Conservation (phyloP, 768 basidiomycete species). For the Phylloporus arenicola region DNA sequence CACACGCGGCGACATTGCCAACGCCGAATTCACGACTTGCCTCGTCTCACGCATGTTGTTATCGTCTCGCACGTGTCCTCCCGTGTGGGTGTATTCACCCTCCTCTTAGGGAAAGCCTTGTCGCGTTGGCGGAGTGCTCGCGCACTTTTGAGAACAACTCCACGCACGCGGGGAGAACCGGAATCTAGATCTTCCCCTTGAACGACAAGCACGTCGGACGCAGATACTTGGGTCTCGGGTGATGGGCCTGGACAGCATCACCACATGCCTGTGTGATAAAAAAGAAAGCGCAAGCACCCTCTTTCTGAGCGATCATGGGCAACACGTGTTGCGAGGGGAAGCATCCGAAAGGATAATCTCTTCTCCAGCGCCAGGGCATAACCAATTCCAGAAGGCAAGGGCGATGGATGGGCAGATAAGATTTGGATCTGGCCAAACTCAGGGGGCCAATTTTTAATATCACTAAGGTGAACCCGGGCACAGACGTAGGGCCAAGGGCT, state of each 20-base stretch:
- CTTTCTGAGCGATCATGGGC: conserved; percentile 8
- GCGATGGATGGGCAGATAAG: conserved; percentile 17
- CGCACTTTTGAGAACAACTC: neutral
- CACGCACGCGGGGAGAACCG: conserved; percentile 9
- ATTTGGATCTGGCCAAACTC: conserved; percentile 16
- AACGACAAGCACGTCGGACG: neutral
- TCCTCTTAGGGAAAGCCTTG: neutral
- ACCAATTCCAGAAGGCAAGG: conserved; percentile 12
- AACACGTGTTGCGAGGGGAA: conserved; percentile 20
- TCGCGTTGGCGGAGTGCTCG: neutral
- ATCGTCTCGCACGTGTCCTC: neutral
- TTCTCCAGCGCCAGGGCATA: conserved; percentile 7
- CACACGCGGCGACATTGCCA: neutral
- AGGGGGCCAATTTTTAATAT: conserved; percentile 2
- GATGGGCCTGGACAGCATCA: neutral
- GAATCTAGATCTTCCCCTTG: conserved; percentile 10
- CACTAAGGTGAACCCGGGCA: neutral
- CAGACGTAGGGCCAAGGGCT: conserved; percentile 19
- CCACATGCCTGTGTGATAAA: neutral
- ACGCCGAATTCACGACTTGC: neutral
- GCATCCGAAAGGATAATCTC: conserved; percentile 10
- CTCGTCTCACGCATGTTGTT: neutral
- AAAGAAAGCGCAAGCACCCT: conserved; percentile 11
- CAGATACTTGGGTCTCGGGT: neutral
- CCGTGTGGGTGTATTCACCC: neutral